These are phyloP conservation scores for Rhododendron kiyosumense DNA, from an alignment of 148 eudicot species.

Conservation along the genomic window DNA sequence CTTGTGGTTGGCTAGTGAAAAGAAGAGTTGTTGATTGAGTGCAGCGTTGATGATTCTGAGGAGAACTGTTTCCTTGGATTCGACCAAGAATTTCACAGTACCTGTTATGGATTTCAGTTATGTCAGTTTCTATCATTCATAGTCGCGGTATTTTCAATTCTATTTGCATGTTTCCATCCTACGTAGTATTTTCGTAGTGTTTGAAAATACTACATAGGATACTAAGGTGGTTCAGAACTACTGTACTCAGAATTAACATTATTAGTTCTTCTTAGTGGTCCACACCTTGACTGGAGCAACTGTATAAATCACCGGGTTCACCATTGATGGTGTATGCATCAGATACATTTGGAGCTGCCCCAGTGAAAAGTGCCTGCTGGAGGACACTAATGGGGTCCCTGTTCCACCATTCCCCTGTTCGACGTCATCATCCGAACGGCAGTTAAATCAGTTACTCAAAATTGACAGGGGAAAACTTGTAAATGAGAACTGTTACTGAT, in stretches of 20 bases:
- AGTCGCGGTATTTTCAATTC: too few relatives aligned
- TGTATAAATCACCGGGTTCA: conserved; percentile 78
- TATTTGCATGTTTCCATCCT: too few relatives aligned
- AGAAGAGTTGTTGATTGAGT: conserved; percentile 91
- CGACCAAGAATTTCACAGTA: conserved; percentile 40
- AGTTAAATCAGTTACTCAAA: not conserved
- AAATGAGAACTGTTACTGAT: not conserved
- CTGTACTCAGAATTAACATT: not conserved
- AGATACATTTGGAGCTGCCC: conserved; percentile 77
- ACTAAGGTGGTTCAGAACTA: not conserved
- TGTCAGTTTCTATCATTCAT: not conserved
- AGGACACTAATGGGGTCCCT: conserved; percentile 63
- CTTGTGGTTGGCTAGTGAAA: conserved; percentile 67
- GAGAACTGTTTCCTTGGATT: conserved; percentile 58
- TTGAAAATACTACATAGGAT: not conserved
- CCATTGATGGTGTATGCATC: conserved; percentile 85
- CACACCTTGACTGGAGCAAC: conserved; percentile 74
- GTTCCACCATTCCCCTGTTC: conserved; percentile 93
- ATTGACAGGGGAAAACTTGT: not conserved
- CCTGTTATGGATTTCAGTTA: conserved; percentile 29
- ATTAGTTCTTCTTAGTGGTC: not conserved
- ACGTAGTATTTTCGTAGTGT: too few relatives aligned
- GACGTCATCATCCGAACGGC: not conserved
- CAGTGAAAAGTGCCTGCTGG: conserved; percentile 57
- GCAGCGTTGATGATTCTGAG: conserved; percentile 90